Base-by-base conservation (phyloP, 2,329 filamentous ascomycete genomes). In the Xylariales sp. region DNA sequence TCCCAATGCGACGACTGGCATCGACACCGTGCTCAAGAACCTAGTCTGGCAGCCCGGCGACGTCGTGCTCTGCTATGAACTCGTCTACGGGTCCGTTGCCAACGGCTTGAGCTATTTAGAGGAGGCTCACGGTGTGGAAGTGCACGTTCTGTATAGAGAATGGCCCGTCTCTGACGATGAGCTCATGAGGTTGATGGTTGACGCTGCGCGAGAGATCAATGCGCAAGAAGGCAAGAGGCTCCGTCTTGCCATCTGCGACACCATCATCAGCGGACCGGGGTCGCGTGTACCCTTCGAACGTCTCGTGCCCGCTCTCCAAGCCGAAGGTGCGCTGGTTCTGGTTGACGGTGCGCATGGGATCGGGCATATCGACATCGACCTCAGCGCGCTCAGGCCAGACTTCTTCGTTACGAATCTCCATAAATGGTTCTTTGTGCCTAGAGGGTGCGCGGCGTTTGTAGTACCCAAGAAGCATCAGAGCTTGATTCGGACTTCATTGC, bases 351-450 rank as follows among this genome's bases (percentile, higher is more conserved):
- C 82, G 0, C 83, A 87, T 57, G 74, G 75, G 0, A 63, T 84
- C 15, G 83, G 83, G 0, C 78, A 84, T 37, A 68, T 86, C 9
- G 66, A 73, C 2, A 55, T 86, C 4, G 70, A 85, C 55, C 59
- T 87, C 20, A 52, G 51, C 1, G 50, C 52, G n/a, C 58, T 86
- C 14, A 64, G 77, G 27, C 73, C 80, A 0, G 82, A 86, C 56
- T 86, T 86, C 63, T 77, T 84, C 51, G 72, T 83, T 11, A 76
- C 69, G 37, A 86, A 86, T 52, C 74, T 75, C 47, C 78, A 84
- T 58, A 84, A 84, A 51, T 87, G 82, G 83, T 70, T 86, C 6
- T 80, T 74, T 50, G 73, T 75, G 14, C 83, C 83, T 4, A 73
- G 83, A 35, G 78, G 75, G 38, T 80, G 75, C 51, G 81, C 81